Evolutionary conservation across 495 filamentous ascomycete species (phyloP).

Genomic region (Tuber umbilicatum): DNA sequence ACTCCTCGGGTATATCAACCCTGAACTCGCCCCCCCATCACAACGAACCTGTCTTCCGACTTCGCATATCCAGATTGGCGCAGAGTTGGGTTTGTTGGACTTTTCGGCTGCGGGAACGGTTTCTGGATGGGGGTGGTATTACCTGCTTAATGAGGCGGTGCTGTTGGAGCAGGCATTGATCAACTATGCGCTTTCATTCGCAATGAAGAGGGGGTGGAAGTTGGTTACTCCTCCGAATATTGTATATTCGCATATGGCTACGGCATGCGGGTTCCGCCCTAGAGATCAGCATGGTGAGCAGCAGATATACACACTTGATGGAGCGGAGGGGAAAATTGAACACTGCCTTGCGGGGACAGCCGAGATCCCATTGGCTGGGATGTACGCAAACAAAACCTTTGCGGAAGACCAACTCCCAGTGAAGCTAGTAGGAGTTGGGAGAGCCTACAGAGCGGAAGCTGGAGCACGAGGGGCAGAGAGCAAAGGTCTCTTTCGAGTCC

Average conservation of each 20-base stretch:
- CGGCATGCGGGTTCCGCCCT: constrained; percentile 88
- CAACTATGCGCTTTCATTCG: constrained; percentile 66
- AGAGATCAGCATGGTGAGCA: constrained; percentile 84
- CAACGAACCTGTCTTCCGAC: constrained; percentile 46
- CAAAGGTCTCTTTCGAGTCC: constrained; percentile 95
- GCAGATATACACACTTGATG: constrained; percentile 66
- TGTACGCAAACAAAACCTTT: constrained; percentile 70
- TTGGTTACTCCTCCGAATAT: constrained; percentile 77
- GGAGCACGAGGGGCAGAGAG: constrained; percentile 81
- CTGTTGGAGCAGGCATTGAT: constrained; percentile 87
- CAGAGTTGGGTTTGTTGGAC: constrained; percentile 72
- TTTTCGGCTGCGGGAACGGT: constrained; percentile 70
- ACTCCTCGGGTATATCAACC: constrained; percentile 66
- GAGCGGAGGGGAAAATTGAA: constrained; percentile 14
- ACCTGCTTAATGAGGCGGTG: constrained; percentile 77
- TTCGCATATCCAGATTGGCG: constrained; percentile 79
- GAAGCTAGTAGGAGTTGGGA: constrained; percentile 71
- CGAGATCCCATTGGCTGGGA: constrained; percentile 87
- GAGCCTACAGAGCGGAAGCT: constrained; percentile 91
- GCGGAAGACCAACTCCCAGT: constrained; percentile 59
- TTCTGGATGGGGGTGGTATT: constrained; percentile 97
- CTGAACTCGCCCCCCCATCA: constrained; percentile 50
- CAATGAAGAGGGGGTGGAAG: constrained; percentile 55
- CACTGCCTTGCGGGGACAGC: constrained; percentile 72
- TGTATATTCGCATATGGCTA: constrained; percentile 83